These are phyloP conservation scores for Apiotrichum laibachii DNA, from an alignment of 1,284 basidiomycete genomes.

Conservation along the genomic window DNA sequence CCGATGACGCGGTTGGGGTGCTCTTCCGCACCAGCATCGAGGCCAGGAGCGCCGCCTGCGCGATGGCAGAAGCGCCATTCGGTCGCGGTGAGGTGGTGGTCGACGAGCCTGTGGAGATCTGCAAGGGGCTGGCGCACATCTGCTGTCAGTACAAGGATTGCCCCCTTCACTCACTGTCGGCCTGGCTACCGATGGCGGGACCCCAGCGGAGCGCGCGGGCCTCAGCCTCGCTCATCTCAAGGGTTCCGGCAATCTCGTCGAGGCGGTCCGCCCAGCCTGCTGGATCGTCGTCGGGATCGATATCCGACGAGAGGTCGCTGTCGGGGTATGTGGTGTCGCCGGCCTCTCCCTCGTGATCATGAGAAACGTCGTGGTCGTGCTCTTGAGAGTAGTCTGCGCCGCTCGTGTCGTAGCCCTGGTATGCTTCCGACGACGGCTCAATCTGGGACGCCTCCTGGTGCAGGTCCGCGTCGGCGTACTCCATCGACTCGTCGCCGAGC, in stretches of 20 bases:
- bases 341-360: conserved; percentile 5
- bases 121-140: conserved; percentile 17
- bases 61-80: conserved; percentile 37
- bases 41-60: background rate
- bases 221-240: conserved; percentile 43
- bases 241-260: conserved; percentile 43
- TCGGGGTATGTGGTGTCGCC: conserved; percentile 18
- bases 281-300: conserved; percentile 41
- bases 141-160: conserved; percentile 14
- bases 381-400: background rate
- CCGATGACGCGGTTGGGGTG: conserved; percentile 34
- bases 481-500: background rate
- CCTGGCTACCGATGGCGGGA: conserved; percentile 24
- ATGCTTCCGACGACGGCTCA: background rate
- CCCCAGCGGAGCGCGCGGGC: conserved; percentile 40
- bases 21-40: background rate
- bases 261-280: conserved; percentile 38
- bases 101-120: conserved; percentile 34
- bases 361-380: background rate
- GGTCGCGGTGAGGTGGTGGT: conserved; percentile 36
- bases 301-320: conserved; percentile 31
- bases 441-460: conserved; percentile 1
- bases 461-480: conserved; percentile 7
- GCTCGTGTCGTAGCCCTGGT: background rate
- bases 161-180: conserved; percentile 10